Percentiles rank a stretch among this genome's conserved stretches.
Evolutionary conservation across 306 rosid species (phyloP).

Genomic region (Albizia julibrissin): DNA sequence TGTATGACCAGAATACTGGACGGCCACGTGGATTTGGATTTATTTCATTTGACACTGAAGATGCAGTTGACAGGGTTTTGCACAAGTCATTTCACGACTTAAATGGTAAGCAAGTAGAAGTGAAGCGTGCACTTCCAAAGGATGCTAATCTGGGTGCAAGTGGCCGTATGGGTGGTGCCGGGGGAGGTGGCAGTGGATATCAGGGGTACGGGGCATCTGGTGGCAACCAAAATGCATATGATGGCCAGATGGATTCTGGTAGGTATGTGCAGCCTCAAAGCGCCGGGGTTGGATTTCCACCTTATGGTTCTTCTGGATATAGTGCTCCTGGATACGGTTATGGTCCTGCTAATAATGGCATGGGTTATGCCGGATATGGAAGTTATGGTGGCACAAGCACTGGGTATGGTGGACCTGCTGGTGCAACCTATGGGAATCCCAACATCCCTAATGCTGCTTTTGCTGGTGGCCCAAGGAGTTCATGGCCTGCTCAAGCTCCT

Average conservation of each 20-base stretch:
- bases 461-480: conserved; percentile 80
- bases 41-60: conserved; percentile 90
- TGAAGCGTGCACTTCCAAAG: conserved; percentile 99
- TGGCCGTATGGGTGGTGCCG: conserved; percentile 69
- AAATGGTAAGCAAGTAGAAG: conserved; percentile 97
- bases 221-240: conserved; percentile 83
- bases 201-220: conserved; percentile 88
- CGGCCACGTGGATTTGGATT: conserved; percentile 98
- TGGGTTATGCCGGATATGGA: conserved; percentile 85
- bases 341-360: conserved; percentile 88
- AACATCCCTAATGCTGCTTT: conserved; percentile 82
- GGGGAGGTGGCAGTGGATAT: conserved; percentile 77
- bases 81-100: conserved; percentile 95
- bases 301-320: conserved; percentile 93
- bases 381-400: conserved; percentile 76
- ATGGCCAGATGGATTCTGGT: conserved; percentile 84
- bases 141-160: conserved; percentile 95
- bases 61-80: conserved; percentile 96
- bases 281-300: conserved; percentile 80
- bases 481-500: conserved; percentile 87
- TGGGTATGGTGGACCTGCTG: conserved; percentile 88
- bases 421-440: conserved; percentile 87
- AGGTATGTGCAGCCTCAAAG: conserved; percentile 92
- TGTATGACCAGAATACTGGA: conserved; percentile 97
- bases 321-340: conserved; percentile 85